These are phyloP conservation scores for Byssothecium circinans DNA, from an alignment of 2,329 filamentous ascomycete genomes.

Conservation along the genomic window DNA sequence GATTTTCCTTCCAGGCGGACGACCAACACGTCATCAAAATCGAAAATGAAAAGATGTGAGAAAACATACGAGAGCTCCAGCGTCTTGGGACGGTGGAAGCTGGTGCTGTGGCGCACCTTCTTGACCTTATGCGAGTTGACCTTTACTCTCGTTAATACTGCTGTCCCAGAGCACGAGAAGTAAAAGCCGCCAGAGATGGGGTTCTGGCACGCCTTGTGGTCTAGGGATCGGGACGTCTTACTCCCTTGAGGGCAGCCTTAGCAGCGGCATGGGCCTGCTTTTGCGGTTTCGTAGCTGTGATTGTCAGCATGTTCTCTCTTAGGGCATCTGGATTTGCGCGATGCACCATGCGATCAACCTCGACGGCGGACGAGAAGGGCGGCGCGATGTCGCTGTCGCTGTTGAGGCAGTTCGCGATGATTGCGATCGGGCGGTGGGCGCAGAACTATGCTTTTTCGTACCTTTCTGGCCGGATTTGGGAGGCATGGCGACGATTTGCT, in stretches of 20 bases:
- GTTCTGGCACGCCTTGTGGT: slow-evolving; percentile 53
- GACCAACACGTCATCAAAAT: too few species aligned
- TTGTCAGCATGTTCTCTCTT: slow-evolving; percentile 27
- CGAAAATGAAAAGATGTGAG: background rate
- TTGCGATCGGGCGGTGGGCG: background rate
- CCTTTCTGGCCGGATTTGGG: slow-evolving; percentile 44
- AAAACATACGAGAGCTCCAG: slow-evolving; percentile 69
- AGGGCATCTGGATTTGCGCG: background rate
- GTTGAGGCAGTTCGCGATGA: background rate
- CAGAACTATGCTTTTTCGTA: slow-evolving; percentile 24
- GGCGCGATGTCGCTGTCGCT: background rate
- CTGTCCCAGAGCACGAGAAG: slow-evolving; percentile 41
- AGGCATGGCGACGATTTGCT: slow-evolving; percentile 42
- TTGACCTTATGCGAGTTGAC: slow-evolving; percentile 80
- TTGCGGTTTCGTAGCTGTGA: slow-evolving; percentile 59
- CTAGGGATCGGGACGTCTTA: slow-evolving; percentile 58
- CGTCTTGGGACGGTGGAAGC: slow-evolving; percentile 98
- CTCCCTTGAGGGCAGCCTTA: slow-evolving; percentile 94
- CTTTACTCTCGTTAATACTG: slow-evolving; percentile 52
- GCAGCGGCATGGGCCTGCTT: slow-evolving; percentile 86
- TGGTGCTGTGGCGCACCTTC: slow-evolving; percentile 88
- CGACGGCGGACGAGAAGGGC: slow-evolving; percentile 1
- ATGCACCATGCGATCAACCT: background rate
- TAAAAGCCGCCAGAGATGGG: slow-evolving; percentile 56
- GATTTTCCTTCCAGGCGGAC: too few species aligned